Evolutionary conservation across 257 asterid genomes (phyloP).

Genomic region (Solanum infundibuliforme): DNA sequence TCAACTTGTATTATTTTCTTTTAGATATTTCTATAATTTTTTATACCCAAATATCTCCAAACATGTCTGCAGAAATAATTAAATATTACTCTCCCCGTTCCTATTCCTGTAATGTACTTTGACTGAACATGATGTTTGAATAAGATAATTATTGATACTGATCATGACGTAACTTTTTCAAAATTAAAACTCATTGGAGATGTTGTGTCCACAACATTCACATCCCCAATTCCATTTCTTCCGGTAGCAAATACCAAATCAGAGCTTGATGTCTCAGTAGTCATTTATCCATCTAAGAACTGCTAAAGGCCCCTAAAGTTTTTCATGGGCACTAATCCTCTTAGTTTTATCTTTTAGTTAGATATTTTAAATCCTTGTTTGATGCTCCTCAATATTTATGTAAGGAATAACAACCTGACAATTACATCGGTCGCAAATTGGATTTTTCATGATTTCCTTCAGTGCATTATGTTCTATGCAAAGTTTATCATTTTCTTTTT

Average conservation of each 20-base stretch:
- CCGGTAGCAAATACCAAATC: conserved; percentile 38
- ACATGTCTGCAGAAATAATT: conserved; percentile 1
- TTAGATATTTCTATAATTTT: neutral
- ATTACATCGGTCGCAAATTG: conserved; percentile 52
- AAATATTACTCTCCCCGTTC: too few species aligned
- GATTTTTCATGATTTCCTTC: conserved; percentile 55
- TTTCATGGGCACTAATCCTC: conserved; percentile 27
- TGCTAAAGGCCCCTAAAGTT: conserved; percentile 32
- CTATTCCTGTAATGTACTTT: too few species aligned
- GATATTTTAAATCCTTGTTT: conserved; percentile 54
- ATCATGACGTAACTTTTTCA: conserved; percentile 18
- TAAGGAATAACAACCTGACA: conserved; percentile 44
- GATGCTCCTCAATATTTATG: conserved; percentile 40
- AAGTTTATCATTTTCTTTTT: conserved; percentile 68
- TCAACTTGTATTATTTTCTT: neutral
- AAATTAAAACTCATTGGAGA: conserved; percentile 39
- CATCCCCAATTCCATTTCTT: conserved; percentile 28
- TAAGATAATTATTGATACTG: neutral
- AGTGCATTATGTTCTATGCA: conserved; percentile 47
- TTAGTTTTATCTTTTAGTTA: conserved; percentile 51
- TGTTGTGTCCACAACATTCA: conserved; percentile 16
- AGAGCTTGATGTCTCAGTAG: conserved; percentile 13
- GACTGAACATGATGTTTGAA: too few species aligned
- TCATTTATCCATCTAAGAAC: conserved; percentile 2
- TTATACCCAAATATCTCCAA: neutral